These are phyloP conservation scores for Hypomontagnella submonticulosa DNA, from an alignment of 495 filamentous ascomycete species.

Conservation along the genomic window DNA sequence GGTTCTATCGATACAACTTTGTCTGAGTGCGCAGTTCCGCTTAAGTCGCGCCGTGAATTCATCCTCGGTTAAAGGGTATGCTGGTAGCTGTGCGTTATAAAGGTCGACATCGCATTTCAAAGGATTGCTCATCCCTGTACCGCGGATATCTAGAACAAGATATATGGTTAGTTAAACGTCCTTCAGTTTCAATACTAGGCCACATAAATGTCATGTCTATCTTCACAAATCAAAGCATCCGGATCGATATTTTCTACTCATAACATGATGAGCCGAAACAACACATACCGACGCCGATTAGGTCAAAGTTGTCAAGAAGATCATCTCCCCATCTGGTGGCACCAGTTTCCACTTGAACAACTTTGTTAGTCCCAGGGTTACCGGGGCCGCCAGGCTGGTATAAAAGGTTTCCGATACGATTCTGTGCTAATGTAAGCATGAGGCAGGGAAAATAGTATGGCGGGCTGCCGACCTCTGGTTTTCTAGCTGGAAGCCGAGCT, in stretches of 20 bases:
- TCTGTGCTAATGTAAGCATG: too few relatives aligned
- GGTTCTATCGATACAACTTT: conserved; percentile 47
- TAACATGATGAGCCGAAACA: neutral
- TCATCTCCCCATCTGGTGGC: neutral
- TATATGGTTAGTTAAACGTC: too few relatives aligned
- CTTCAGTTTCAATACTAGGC: too few relatives aligned
- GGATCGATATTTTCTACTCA: too few relatives aligned
- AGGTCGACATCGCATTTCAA: conserved; percentile 47
- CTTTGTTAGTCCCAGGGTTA: too few relatives aligned
- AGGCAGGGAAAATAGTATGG: too few relatives aligned
- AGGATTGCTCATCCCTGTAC: conserved; percentile 43
- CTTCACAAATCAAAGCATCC: too few relatives aligned
- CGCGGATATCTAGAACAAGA: conserved; percentile 16
- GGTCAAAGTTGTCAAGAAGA: conserved; percentile 26
- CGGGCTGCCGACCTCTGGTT: too few relatives aligned
- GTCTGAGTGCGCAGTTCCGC: conserved; percentile 40
- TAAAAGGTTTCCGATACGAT: too few relatives aligned
- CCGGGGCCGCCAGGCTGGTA: too few relatives aligned
- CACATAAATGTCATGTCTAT: too few relatives aligned
- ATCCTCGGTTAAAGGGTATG: conserved; percentile 32
- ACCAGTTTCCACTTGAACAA: neutral
- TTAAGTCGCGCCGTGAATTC: conserved; percentile 30
- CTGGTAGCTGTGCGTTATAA: conserved; percentile 36
- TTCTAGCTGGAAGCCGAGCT: too few relatives aligned
- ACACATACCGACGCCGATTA: conserved; percentile 19